Evolutionary conservation across 768 basidiomycete genomes (phyloP).

Genomic region (Mycena rebaudengoi): DNA sequence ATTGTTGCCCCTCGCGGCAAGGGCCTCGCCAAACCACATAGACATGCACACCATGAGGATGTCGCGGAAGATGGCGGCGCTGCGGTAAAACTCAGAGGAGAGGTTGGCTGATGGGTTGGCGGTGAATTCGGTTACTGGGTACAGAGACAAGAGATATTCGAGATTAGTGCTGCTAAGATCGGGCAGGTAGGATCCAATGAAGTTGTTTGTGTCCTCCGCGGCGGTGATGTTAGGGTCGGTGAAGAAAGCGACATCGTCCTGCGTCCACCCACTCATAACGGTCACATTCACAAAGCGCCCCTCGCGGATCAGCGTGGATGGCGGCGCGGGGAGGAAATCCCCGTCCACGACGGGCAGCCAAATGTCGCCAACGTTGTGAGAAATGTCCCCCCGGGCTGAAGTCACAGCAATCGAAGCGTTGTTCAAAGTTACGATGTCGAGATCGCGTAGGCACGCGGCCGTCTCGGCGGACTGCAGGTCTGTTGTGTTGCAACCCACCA

Average conservation of each 20-base stretch:
- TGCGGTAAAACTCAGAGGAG: neutral
- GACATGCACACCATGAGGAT: neutral
- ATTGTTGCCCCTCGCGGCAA: neutral
- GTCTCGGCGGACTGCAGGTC: neutral
- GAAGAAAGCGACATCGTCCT: constrained; percentile 1
- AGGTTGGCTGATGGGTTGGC: neutral
- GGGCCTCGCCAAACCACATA: neutral
- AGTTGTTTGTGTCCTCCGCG: neutral
- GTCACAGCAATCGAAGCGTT: neutral
- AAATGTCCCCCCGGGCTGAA: neutral
- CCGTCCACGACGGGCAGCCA: neutral
- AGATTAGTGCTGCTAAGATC: neutral
- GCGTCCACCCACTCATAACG: constrained; percentile 2
- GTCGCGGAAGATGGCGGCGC: neutral
- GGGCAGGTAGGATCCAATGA: neutral
- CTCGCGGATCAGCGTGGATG: neutral
- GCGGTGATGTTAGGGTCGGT: neutral
- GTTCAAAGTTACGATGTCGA: neutral
- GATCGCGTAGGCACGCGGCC: neutral
- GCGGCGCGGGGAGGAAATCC: neutral
- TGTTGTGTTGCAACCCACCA: neutral
- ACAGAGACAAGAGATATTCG: neutral
- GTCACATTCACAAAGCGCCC: constrained; percentile 4
- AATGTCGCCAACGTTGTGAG: neutral
- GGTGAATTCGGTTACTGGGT: neutral